These are phyloP conservation scores for Fusarium sp. DNA, from an alignment of 2,329 filamentous ascomycete species.

Conservation along the genomic window DNA sequence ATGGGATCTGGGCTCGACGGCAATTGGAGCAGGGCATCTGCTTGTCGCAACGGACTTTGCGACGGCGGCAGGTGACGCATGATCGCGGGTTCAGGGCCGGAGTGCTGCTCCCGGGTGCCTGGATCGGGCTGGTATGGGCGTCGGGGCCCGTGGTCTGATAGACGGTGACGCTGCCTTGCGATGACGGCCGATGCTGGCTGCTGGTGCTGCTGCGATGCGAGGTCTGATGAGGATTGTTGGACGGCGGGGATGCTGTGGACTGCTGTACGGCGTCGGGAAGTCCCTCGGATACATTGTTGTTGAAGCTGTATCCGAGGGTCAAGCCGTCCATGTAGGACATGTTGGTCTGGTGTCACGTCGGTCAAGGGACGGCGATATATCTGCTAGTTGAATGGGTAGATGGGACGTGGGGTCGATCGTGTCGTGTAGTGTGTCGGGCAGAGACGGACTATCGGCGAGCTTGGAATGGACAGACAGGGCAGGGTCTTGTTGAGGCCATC, in stretches of 20 bases:
- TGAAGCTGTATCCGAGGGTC: slow-evolving; percentile 40
- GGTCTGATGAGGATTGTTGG: slow-evolving; percentile 35
- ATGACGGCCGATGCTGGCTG: slow-evolving; percentile 29
- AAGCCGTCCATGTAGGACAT: slow-evolving; percentile 42
- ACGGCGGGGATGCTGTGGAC: slow-evolving; percentile 38
- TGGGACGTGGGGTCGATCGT: slow-evolving; percentile 10
- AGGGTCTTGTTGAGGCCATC: slow-evolving; percentile 23
- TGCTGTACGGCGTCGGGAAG: slow-evolving; percentile 31
- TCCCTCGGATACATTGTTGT: slow-evolving; percentile 31
- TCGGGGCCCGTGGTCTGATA: slow-evolving; percentile 55
- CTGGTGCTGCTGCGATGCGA: slow-evolving; percentile 23
- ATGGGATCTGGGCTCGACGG: slow-evolving; percentile 75
- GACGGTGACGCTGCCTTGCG: slow-evolving; percentile 50
- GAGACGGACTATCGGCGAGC: slow-evolving; percentile 23
- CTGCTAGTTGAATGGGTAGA: neutral
- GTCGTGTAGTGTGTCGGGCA: slow-evolving; percentile 5
- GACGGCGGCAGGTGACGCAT: slow-evolving; percentile 61
- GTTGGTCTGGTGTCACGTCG: slow-evolving; percentile 30
- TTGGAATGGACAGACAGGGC: neutral
- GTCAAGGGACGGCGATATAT: neutral
- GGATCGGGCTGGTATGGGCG: slow-evolving; percentile 50
- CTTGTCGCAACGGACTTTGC: slow-evolving; percentile 84
- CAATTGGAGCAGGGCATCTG: slow-evolving; percentile 81
- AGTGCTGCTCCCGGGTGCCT: slow-evolving; percentile 46
- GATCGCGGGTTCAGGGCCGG: slow-evolving; percentile 59